Conservation (phyloP, 257 asterid species). For the Dorcoceras hygrometricum region DNA sequence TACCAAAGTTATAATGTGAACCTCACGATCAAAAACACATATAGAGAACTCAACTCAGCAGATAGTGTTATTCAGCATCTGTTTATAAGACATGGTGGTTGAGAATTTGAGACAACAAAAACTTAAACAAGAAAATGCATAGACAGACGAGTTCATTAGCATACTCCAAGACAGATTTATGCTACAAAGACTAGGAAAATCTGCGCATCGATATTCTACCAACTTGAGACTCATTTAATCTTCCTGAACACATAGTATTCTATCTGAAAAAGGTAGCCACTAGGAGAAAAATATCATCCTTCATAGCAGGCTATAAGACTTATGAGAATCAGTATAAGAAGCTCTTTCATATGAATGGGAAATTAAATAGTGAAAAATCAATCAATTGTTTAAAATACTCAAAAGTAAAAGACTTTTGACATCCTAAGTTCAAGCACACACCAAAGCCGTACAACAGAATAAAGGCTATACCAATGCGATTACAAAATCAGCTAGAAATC, state of each 20-base stretch:
- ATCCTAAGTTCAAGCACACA: background rate
- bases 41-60: background rate
- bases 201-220: background rate
- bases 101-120: background rate
- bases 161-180: background rate
- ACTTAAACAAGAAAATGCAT: background rate
- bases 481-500: background rate
- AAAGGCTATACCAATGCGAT: background rate
- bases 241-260: no score
- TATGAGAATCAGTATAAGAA: background rate
- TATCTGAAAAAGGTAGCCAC: no score
- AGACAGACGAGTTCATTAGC: background rate
- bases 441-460: background rate
- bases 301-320: no score
- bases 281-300: no score
- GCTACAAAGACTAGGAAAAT: background rate
- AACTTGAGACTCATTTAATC: no score
- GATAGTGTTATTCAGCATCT: background rate
- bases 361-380: no score
- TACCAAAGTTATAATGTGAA: background rate
- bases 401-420: background rate
- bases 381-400: background rate
- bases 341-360: background rate
- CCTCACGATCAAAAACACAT: background rate
- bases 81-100: background rate